Conservation (phyloP, 1,284 basidiomycete species). For the Microbotryum violaceum region DNA sequence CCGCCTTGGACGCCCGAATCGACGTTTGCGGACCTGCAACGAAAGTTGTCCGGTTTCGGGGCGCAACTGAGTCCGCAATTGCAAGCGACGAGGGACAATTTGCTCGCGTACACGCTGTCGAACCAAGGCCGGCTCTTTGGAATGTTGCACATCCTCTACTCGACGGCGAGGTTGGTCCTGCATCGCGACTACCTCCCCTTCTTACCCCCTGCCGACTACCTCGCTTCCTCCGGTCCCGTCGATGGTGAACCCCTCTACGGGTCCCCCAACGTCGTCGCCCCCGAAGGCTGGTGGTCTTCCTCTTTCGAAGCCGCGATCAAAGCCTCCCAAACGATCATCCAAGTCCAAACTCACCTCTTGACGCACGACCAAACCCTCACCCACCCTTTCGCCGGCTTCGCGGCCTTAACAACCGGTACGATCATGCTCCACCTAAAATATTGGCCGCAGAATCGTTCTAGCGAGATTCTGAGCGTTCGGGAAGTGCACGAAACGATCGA, state of each 20-base stretch:
- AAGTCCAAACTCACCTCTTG: slow-evolving; percentile 7
- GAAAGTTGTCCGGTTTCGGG: slow-evolving; percentile 19
- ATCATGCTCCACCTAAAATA: slow-evolving; percentile 28
- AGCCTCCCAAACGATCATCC: slow-evolving; percentile 4
- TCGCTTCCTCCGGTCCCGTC: slow-evolving; percentile 19
- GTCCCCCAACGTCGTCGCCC: slow-evolving; percentile 1
- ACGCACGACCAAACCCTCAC: slow-evolving; percentile 27
- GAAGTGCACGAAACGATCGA: no score
- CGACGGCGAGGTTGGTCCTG: slow-evolving; percentile 23
- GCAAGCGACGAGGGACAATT: slow-evolving; percentile 12
- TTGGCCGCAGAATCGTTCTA: slow-evolving; percentile 22
- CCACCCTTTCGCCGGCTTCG: slow-evolving; percentile 30
- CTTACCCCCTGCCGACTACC: slow-evolving; percentile 25
- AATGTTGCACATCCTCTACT: slow-evolving; percentile 28
- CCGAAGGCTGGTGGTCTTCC: slow-evolving; percentile 23
- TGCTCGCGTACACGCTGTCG: slow-evolving; percentile 25
- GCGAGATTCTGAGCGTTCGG: no score
- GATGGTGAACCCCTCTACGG: slow-evolving; percentile 32
- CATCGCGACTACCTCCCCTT: slow-evolving; percentile 35
- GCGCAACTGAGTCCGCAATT: slow-evolving; percentile 1
- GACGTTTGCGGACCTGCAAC: slow-evolving; percentile 27
- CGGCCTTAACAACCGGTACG: slow-evolving; percentile 26
- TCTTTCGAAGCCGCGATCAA: slow-evolving; percentile 14
- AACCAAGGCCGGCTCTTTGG: slow-evolving; percentile 26
- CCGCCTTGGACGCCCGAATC: slow-evolving; percentile 29